Conservation (phyloP, 202 grass and related monocot species). For the Tripidium arundinaceum region DNA sequence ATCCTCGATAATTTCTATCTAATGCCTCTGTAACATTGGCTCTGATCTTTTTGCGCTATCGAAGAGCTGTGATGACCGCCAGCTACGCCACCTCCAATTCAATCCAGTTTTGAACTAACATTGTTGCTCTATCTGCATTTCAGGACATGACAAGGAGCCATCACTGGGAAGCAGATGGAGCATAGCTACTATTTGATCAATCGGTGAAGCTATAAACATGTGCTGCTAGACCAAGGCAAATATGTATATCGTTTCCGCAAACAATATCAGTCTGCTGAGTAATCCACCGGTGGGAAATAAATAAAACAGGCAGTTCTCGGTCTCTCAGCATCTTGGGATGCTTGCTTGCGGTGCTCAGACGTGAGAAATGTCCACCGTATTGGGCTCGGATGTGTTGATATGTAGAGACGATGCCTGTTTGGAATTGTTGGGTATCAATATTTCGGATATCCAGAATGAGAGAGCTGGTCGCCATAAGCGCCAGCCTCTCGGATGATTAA, state of each 20-base stretch:
- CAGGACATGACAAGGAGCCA: conserved; percentile 32
- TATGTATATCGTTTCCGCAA: not conserved
- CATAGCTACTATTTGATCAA: conserved; percentile 25
- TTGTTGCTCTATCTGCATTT: not conserved
- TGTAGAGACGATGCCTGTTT: too few species aligned
- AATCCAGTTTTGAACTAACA: not conserved
- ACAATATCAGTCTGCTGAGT: not conserved
- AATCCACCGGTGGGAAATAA: not conserved
- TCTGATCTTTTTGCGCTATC: not conserved
- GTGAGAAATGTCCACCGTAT: not conserved
- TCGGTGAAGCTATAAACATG: not conserved
- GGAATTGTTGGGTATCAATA: too few species aligned
- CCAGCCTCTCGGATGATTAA: too few species aligned
- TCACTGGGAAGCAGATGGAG: conserved; percentile 18
- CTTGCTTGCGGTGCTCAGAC: not conserved
- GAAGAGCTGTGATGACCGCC: not conserved
- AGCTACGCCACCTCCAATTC: not conserved
- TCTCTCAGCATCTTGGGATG: too few species aligned
- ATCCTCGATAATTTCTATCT: not conserved
- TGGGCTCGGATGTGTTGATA: too few species aligned
- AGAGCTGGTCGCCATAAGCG: too few species aligned
- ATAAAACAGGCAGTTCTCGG: not conserved
- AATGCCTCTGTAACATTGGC: not conserved
- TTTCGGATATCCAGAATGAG: too few species aligned
- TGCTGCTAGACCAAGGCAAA: not conserved